Evolutionary conservation across 1,139 yeast genomes (phyloP), one percentile per base, ranked within the genome.

Genomic region (Lodderomyces jiufengensis): DNA sequence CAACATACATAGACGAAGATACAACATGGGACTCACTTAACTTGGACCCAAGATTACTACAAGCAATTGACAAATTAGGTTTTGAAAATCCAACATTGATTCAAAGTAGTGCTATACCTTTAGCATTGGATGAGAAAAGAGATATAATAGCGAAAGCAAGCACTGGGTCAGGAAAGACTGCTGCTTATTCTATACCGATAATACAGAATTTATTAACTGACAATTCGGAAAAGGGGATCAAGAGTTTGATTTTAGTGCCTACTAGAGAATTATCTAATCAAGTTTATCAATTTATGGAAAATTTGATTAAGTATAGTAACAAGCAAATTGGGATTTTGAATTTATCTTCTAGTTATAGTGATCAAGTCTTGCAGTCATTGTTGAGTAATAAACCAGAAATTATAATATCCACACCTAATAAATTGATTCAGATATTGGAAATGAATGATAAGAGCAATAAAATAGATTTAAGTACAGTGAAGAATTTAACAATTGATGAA

Each of bases 151-250:
- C 95, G 22, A 78, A 84, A 51, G 95, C 96, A 12, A 78, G 84
- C 27, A 87, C 96, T 2, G 96, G 96, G 6, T 83, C 95, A 3
- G 96, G 96, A 46, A 87, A 87, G 57, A 87, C 96, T 0, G 84
- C 84, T 15, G 95, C 95, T 1, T 87, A 86, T 54, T 59, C 80
- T 44, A 72, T 87, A 32, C 96, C 96, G 4, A 80, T 87, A 12
- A 59, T 87, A 26, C 88, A 87, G 53, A 70, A 73, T 32, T 71
- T 87, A 33, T 64, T 87, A 39, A 32, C 23, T 10, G 54, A 52
- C 27, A 54, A 55, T 23, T 47, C 61, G 48, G 55, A 61, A 42
- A 29, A 32, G 4, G 39, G 41, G 4, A 58, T 74, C 58, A 49
- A 70, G 42, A 76, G 83, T 36, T 70, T 87, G 30, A 71, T 87